Evolutionary conservation across 768 basidiomycete genomes (phyloP).

Genomic region (Pleurotus platypus): DNA sequence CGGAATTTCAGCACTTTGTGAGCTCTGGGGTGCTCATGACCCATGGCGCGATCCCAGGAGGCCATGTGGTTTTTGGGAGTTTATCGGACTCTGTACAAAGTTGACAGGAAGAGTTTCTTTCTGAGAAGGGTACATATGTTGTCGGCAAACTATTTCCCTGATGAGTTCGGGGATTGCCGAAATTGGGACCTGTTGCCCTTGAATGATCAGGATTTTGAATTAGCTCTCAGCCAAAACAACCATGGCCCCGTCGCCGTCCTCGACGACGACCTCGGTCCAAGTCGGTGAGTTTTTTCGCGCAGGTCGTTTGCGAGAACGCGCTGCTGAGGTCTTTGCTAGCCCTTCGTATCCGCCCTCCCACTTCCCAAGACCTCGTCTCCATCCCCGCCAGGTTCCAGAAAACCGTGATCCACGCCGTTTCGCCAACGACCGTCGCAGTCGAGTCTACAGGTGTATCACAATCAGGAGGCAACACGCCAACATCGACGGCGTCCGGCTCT

Average conservation of each 20-base stretch:
- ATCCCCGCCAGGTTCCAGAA: constrained; percentile 95
- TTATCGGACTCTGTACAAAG: too few species aligned
- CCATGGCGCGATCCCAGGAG: too few species aligned
- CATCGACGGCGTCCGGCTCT: constrained; percentile 28
- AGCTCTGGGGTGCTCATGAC: too few species aligned
- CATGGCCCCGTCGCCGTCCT: constrained; percentile 74
- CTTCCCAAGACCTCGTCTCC: constrained; percentile 75
- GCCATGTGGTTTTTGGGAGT: too few species aligned
- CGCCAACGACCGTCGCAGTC: constrained; percentile 75
- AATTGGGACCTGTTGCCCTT: constrained; percentile 7
- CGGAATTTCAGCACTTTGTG: too few species aligned
- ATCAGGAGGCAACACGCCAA: constrained; percentile 22
- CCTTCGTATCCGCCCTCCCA: constrained; percentile 87
- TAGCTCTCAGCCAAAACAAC: constrained; percentile 16
- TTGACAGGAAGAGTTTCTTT: neutral
- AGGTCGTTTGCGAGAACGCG: neutral
- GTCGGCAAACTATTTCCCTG: constrained; percentile 3
- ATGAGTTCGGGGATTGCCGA: constrained; percentile 5
- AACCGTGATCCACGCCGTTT: constrained; percentile 76
- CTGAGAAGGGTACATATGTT: constrained; percentile 1
- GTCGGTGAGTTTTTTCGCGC: constrained; percentile 63
- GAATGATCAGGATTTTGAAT: constrained; percentile 8
- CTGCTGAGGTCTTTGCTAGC: constrained; percentile 35
- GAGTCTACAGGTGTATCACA: constrained; percentile 62
- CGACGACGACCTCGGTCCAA: constrained; percentile 87